Percentiles rank a stretch among this genome's conserved stretches.
Evolutionary conservation across 805 yeast species (phyloP).

Genomic region (Metschnikowia gelsemii): DNA sequence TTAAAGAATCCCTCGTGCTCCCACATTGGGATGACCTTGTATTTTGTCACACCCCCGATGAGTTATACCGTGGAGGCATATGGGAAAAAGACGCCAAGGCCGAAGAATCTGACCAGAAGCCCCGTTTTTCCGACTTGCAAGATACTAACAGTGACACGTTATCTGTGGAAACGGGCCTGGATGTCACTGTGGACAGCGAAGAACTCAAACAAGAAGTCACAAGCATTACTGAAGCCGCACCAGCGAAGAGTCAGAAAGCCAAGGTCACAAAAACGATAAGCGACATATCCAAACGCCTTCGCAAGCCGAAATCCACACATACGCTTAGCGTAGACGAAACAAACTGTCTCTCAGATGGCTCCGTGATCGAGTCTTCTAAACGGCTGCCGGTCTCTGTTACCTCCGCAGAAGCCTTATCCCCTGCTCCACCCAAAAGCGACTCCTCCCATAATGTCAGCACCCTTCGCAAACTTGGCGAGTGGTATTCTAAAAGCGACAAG

Average conservation of each 20-base stretch:
- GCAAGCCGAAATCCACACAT: constrained; percentile 25
- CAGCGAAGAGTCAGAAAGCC: constrained; percentile 6
- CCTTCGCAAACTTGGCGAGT: constrained; percentile 53
- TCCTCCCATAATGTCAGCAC: constrained; percentile 2
- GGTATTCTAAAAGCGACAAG: constrained; percentile 57
- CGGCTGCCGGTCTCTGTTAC: constrained; percentile 6
- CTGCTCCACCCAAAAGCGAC: constrained; percentile 2
- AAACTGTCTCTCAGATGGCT: constrained; percentile 29
- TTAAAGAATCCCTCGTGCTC: constrained; percentile 73
- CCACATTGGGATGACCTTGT: constrained; percentile 90
- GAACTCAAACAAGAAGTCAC: neutral
- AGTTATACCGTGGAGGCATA: constrained; percentile 86
- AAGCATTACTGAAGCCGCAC: constrained; percentile 6
- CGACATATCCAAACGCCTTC: constrained; percentile 18
- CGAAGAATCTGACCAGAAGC: constrained; percentile 1
- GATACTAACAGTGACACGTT: constrained; percentile 1
- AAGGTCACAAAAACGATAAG: constrained; percentile 15
- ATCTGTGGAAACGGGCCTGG: constrained; percentile 8
- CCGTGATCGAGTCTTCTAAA: constrained; percentile 19
- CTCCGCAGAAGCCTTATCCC: neutral
- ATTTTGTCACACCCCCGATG: constrained; percentile 62
- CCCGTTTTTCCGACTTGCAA: neutral
- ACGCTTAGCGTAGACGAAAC: constrained; percentile 26
- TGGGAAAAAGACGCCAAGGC: constrained; percentile 56
- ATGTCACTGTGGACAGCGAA: constrained; percentile 4